Base-by-base conservation (phyloP, 2,329 filamentous ascomycete species). In the Ophiostoma novo-ulmi region DNA sequence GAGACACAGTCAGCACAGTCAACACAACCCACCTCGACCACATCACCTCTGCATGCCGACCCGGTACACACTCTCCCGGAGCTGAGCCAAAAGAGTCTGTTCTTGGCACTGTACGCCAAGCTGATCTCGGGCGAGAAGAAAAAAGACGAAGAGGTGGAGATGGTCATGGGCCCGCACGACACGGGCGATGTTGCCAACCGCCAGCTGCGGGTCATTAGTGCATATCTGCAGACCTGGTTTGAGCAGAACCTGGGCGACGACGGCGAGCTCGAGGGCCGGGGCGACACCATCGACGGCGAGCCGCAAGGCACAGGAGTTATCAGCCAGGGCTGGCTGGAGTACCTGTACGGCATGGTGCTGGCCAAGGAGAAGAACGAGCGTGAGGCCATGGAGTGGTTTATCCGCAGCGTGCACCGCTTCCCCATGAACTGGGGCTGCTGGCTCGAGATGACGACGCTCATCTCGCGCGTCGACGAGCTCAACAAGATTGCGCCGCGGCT, bases 391-490 rank as follows among this genome's bases (percentile, higher is more conserved):
- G 88, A 91, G 73, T 97, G 91, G 85, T 85, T 99, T n/a, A 84
- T 97, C 69, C 87, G 88, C 73, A 97, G 94, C 77, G 92, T 97
- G 11, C 91, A 96, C 78, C 82, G 93, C 58, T 97, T 93, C 76
- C 92, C 93, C 1, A 97, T 94, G 86, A 97, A 98, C 77, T 99
- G 95, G 95, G 93, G 93, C 8, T 94, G 93, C 73, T 99, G 95
- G 95, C 86, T 95, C 71, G 95, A 99, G 80, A 87, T 99, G 79
- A 92, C 91, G 4, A 89, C 89, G 55, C 83, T 98, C 36, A 87
- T 97, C 72, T 87, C 88, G 48, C 89, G 91, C 44, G 85, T 91
- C 10, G 93, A 97, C 79, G 92, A 97, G 91, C 82, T 96, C 71
- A 91, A 90, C 77, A 85, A 87, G 75, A 86, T 94, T 70, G 84